Evolutionary conservation across 2,329 filamentous ascomycete genomes (phyloP), one percentile per base, ranked within the genome.

Genomic region (Canariomyces notabilis): DNA sequence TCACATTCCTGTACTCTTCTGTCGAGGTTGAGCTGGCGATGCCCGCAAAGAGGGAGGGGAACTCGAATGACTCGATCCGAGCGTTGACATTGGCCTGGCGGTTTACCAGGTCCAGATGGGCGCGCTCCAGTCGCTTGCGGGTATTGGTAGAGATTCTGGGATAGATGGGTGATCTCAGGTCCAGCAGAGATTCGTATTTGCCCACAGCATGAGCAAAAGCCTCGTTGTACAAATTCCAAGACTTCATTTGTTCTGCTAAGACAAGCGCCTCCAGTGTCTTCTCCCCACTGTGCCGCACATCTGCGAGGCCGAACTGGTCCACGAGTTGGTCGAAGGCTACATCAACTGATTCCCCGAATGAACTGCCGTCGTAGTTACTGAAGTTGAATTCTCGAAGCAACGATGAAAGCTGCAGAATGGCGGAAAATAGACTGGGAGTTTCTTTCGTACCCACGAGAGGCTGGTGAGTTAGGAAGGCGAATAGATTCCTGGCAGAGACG

Each of bases 131-230:
- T n/a, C 87, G 80, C 56, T 88, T 85, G 37, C 81, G 79, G 0
- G 90, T 95, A 51, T 79, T 76, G 0, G 72, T 65, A 2, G 83
- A 87, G 34, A 97, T 78, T 58, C 85, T 72, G 20, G 75, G 71
- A 64, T 82, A 90, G 38, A 93, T 79, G 0, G 82, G 79, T 40
- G 80, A 82, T 35, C 81, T 77, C 37, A 89, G 67, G 2, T 76
- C 72, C 44, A 82, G 75, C 49, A 89, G 80, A 23, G 89, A 75
- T 16, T 87, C 78, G 49, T 91, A 88, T 65, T 93, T 94, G 40
- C 91, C 93, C 8, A 87, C 89, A 0, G 84, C 89, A 64, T 97
- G 93, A 5, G 89, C 82, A 60, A 96, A 97, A 0, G 88, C 89
- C 65, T 96, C 89, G 48, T 87, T 88, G 67, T 95, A 97, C 2